Percentiles rank a stretch among this genome's conserved stretches.
Conservation (phyloP, 2,329 filamentous ascomycete genomes). For the Xylariaceae sp. region DNA sequence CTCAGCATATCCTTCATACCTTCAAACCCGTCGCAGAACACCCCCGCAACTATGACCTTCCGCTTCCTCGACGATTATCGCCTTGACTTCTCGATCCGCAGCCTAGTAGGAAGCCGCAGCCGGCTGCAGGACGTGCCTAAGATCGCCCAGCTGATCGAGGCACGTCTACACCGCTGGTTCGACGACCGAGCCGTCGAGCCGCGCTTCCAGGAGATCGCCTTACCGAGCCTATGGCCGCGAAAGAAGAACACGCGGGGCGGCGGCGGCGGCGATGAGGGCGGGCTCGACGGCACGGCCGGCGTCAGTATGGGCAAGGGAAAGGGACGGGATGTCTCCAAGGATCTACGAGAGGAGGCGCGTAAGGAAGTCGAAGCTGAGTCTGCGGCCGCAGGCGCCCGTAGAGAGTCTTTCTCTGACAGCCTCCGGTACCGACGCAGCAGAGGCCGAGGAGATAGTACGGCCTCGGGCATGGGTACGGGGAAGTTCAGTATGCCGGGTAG, state of each 20-base stretch:
- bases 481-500: conserved; percentile 44
- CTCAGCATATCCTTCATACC: conserved; percentile 91
- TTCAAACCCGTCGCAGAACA: conserved; percentile 61
- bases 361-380: conserved; percentile 42
- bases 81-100: conserved; percentile 76
- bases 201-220: conserved; percentile 78
- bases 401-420: conserved; percentile 29
- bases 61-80: conserved; percentile 89
- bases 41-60: conserved; percentile 86
- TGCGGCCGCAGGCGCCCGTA: conserved; percentile 23
- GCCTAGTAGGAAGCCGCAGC: conserved; percentile 73
- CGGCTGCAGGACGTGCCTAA: conserved; percentile 82
- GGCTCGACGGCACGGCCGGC: conserved; percentile 37
- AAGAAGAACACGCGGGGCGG: conserved; percentile 68
- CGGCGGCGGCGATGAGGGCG: conserved; percentile 57
- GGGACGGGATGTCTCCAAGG: conserved; percentile 48
- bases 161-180: conserved; percentile 78
- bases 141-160: conserved; percentile 79
- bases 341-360: conserved; percentile 47
- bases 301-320: conserved; percentile 49
- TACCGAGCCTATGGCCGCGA: conserved; percentile 78
- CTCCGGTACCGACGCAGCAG: conserved; percentile 34
- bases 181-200: conserved; percentile 83
- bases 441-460: conserved; percentile 31
- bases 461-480: conserved; percentile 9